Evolutionary conservation across 345 rosid genomes (phyloP).

Genomic region (Populus alba): DNA sequence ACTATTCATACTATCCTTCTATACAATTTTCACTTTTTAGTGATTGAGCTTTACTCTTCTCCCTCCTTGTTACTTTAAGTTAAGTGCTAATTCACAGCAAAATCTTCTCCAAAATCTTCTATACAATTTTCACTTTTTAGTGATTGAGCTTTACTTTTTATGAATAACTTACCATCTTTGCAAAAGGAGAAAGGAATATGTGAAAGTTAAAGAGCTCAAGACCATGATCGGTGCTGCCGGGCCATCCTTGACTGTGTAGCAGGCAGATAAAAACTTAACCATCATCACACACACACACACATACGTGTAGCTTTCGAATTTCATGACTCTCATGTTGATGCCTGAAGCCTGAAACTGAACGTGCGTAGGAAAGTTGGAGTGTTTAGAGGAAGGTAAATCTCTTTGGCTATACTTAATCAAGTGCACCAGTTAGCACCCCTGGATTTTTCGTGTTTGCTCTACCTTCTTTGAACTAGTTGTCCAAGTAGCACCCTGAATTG

Average conservation of each 20-base stretch:
- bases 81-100: slow-evolving; percentile 8
- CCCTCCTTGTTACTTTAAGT: slow-evolving; percentile 10
- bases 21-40: slow-evolving; percentile 1
- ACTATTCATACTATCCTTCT: background rate
- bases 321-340: slow-evolving; percentile 10
- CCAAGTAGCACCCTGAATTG: background rate
- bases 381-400: background rate
- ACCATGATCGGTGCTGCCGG: background rate
- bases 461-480: background rate
- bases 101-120: slow-evolving; percentile 3
- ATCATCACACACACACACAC: background rate
- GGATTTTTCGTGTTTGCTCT: background rate
- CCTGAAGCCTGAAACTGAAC: background rate
- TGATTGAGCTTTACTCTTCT: slow-evolving; percentile 1
- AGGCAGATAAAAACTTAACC: background rate
- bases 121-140: too few species aligned
- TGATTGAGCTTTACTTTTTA: too few species aligned
- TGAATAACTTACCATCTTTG: slow-evolving; percentile 19
- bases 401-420: background rate
- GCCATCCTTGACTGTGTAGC: background rate
- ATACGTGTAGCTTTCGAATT: background rate
- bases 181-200: slow-evolving; percentile 18
- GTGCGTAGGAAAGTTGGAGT: background rate
- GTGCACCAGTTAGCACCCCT: background rate
- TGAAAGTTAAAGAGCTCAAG: slow-evolving; percentile 21